Evolutionary conservation across 805 yeast genomes (phyloP).

Genomic region (Naumovozyma castellii): DNA sequence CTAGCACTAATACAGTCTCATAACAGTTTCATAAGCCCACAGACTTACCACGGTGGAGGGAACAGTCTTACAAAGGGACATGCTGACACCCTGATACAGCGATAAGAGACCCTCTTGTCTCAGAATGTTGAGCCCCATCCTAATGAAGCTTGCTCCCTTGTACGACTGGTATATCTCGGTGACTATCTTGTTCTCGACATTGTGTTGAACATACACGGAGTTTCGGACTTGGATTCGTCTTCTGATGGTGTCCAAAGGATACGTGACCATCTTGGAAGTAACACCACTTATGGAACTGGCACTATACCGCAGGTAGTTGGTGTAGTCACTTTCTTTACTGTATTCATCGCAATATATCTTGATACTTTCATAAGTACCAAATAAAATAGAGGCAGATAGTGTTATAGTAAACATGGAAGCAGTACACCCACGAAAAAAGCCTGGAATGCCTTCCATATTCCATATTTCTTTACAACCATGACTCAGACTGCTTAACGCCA

Average conservation of each 20-base stretch:
- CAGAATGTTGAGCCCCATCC: slow-evolving; percentile 32
- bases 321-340: slow-evolving; percentile 10
- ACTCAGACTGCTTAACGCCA: slow-evolving; percentile 11
- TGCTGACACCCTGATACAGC: slow-evolving; percentile 59
- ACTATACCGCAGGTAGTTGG: slow-evolving; percentile 12
- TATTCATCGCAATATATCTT: slow-evolving; percentile 33
- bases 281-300: slow-evolving; percentile 72
- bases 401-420: slow-evolving; percentile 54
- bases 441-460: slow-evolving; percentile 35
- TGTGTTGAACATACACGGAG: slow-evolving; percentile 9
- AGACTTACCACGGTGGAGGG: slow-evolving; percentile 62
- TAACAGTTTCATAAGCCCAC: slow-evolving; percentile 42
- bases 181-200: slow-evolving; percentile 5
- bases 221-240: slow-evolving; percentile 57
- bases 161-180: slow-evolving; percentile 9
- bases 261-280: slow-evolving; percentile 59
- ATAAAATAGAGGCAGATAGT: slow-evolving; percentile 64
- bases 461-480: slow-evolving; percentile 29
- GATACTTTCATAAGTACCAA: slow-evolving; percentile 50
- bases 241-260: slow-evolving; percentile 79
- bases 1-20: background rate
- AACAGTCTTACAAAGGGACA: slow-evolving; percentile 64
- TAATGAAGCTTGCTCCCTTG: slow-evolving; percentile 17
- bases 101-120: slow-evolving; percentile 51
- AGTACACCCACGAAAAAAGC: slow-evolving; percentile 41